Evolutionary conservation across 768 basidiomycete genomes (phyloP), one percentile per base, ranked within the genome.

Genomic region (Dictyophora rubrovolvata): DNA sequence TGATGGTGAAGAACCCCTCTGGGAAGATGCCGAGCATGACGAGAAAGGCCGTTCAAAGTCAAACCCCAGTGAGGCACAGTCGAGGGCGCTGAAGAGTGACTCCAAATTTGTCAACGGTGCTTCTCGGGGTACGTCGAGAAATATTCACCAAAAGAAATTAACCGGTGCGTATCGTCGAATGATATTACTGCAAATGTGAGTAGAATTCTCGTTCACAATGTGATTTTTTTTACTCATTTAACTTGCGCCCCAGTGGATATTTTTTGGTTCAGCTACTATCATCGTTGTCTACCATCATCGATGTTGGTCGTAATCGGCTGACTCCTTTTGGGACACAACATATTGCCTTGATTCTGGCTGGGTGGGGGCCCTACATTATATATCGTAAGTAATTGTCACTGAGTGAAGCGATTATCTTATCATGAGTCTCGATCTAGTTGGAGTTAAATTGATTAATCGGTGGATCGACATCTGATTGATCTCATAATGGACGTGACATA

Each of bases 281-380:
- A 9, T 74, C 75, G 51, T 71, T 83, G 56, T 75, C 78, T 6
- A 78, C 80, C 1, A 63, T 83, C 28, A 67, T 83, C 42, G 82
- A 85, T 65, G 71, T 82, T 42, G 73, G 66, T 33, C 70, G 36
- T 54, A 67, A 67, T 49, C 70, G 69, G 1, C 53, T 68, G 21
- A 69, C 76, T 14, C 70, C 84, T 4, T 79, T 87, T 63, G 84
- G 84, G 23, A 79, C 84, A 28, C 85, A 87, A 60, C 82, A 87
- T 66, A 65, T 87, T 56, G 80, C 82, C 42, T 66, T 86, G 49
- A 64, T 86, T 17, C 68, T 85, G 22, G 75, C 72, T 9, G 82
- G 75, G 10, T 86, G 84, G 84, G 80, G 75, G 6, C 85, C 84
- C 8, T 70, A 72, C 10, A 35, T 86, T 20, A 65, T 83, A 36